Base-by-base conservation (phyloP, 1,284 basidiomycete species). In the Sporisorium reilianum region DNA sequence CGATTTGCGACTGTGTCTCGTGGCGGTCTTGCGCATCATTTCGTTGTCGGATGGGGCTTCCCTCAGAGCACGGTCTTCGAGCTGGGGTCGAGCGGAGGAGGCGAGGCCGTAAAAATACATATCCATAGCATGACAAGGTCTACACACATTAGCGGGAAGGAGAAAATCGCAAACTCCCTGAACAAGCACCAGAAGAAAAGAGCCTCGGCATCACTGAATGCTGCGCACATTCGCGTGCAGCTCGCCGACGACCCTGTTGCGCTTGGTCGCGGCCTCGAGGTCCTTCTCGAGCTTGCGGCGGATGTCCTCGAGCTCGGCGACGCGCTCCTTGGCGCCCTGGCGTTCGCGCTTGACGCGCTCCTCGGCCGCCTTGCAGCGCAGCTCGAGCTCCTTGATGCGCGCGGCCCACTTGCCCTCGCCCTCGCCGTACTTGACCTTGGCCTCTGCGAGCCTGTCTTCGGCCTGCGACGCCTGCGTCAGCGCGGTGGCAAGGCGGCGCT, bases 331-430 rank as follows among this genome's bases (percentile, higher is more conserved):
- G 40, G 92, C 91, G 4, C 96, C 96, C 81, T 97, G 95, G 71
- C 93, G 88, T 87, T 97, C 96, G 46, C 94, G 88, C 88, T 98
- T 99, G 77, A 95, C 90, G 85, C 91, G 92, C 88, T 99, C 96
- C 80, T 96, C 94, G 0, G 94, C 93, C 0, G 90, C 90, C 84
- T 91, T 91, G 77, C 95, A 85, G 18, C 94, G 87, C 23, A 89
- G 84, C 86, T 99, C 95, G 90, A 93, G 81, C 95, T 95, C 82
- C 56, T 80, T 81, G 58, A 83, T 76, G 16, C 81, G 49, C 22
- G 80, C 80, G 18, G 80, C 74, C 82, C 80, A 75, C 36, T 80
- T 80, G 25, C 71, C 66, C 45, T 80, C 79, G 5, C 73, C 74
- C 48, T 80, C 72, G 34, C 68, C 68, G 51, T 74, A 79, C 60